Evolutionary conservation across 78 protist genomes (phyloP), one percentile per base, ranked within the genome.

Genomic region (Emiliania huxleyi): DNA sequence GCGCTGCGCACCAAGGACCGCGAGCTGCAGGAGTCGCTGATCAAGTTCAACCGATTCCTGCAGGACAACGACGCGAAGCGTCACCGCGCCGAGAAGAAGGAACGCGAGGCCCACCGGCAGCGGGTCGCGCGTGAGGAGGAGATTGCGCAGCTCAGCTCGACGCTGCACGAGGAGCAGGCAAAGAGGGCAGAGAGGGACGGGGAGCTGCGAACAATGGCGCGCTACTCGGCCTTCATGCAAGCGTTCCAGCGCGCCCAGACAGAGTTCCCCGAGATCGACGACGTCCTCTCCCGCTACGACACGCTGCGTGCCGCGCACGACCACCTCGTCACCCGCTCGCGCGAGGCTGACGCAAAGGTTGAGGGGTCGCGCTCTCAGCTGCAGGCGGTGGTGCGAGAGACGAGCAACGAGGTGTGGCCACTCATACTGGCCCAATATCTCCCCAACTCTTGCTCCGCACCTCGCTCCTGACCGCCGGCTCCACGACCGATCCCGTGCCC

Each of bases 1-100:
- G 35, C 2, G 73, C 91, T 92, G 77, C 25, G 73, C 55, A 69
- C 43, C 55, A 35, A 75, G 87, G 94, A 92, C 87, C 91, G 62
- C 42, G 94, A 85, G 91, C 91, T 92, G 43, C 94, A 92, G 94
- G 90, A 85, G 40, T 62, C 75, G 12, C 91, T 92, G 21, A 85
- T 92, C 94, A 44, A 55, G 62, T 92, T 92, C 91, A 92, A 85
- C 91, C 84, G 85, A 87, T 92, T 92, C 88, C 52, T 92, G 91
- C 94, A 91, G 91, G 94, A 92, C 37, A 92, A 92, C 87, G 94
- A 92, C 91, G 29, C 91, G 45, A 92, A 92, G 87, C 52, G 79
- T 43, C n/a, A 18, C 38, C 55, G 94, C 42, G 94, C 94, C 0
- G 91, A 92, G 94, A 83, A 85, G 87, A 92, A 92, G 91, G 49